Percentiles rank a stretch among this genome's conserved stretches.
Conservation (phyloP, 371 early-diverging fungal genomes). For the Conidiobolus incongruus region DNA sequence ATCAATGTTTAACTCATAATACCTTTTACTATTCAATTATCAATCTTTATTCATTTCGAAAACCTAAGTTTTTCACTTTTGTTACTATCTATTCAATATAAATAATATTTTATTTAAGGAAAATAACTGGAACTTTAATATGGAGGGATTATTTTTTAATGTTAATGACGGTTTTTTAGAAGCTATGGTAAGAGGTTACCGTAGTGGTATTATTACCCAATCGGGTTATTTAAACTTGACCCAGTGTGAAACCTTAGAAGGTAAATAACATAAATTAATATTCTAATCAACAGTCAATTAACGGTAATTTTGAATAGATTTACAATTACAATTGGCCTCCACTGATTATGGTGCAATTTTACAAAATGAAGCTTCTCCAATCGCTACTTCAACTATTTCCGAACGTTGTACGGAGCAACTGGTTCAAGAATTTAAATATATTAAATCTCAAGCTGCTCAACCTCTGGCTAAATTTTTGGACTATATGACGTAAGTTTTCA, state of each 20-base stretch:
- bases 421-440: conserved; percentile 79
- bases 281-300: no score
- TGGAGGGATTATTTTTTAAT: conserved; percentile 50
- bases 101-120: no score
- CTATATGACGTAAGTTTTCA: conserved; percentile 68
- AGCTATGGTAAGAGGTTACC: conserved; percentile 87
- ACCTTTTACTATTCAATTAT: no score
- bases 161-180: conserved; percentile 82
- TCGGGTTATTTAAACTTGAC: conserved; percentile 79
- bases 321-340: conserved; percentile 77
- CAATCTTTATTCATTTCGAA: no score
- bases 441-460: conserved; percentile 62
- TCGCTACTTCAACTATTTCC: conserved; percentile 79
- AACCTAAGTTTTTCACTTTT: no score
- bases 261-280: no score
- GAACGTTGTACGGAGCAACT: conserved; percentile 73
- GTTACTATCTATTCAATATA: no score
- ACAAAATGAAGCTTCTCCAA: conserved; percentile 88
- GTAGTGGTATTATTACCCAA: conserved; percentile 55
- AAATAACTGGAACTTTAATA: no score
- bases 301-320: no score
- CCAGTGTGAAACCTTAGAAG: conserved; percentile 94
- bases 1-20: no score
- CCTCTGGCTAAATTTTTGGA: conserved; percentile 79
- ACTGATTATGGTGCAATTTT: conserved; percentile 90